Evolutionary conservation across 345 rosid genomes (phyloP).

Genomic region (Balakata baccata): DNA sequence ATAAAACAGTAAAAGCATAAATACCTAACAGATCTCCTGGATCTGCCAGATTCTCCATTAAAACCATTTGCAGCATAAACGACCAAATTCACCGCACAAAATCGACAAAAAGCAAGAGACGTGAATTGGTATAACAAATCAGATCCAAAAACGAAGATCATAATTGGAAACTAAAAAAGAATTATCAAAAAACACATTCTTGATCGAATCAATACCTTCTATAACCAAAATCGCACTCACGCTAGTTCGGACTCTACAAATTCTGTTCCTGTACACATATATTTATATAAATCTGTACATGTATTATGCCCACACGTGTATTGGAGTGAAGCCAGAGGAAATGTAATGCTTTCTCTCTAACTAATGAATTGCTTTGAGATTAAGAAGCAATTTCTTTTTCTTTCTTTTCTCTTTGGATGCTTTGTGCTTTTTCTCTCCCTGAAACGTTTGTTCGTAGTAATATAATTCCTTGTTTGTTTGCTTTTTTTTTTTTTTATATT

Average conservation of each 20-base stretch:
- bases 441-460: not conserved
- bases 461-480: not conserved
- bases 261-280: not conserved
- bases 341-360: not conserved
- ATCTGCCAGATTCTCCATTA: slow-evolving; percentile 17
- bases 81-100: slow-evolving; percentile 15
- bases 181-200: not conserved
- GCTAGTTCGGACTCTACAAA: slow-evolving; percentile 7
- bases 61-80: not conserved
- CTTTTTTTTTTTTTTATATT: not conserved
- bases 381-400: not conserved
- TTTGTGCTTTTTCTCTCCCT: slow-evolving; percentile 33
- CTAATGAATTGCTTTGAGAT: slow-evolving; percentile 13
- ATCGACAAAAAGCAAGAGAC: slow-evolving; percentile 12
- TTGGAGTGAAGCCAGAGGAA: not conserved
- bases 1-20: not conserved
- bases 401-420: slow-evolving; percentile 10
- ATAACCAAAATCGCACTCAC: slow-evolving; percentile 20
- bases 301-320: not conserved
- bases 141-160: slow-evolving; percentile 2
- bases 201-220: slow-evolving; percentile 18
- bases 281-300: not conserved
- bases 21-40: slow-evolving; percentile 15
- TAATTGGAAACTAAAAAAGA: not conserved
- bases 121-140: slow-evolving; percentile 12